Conservation (phyloP, 2,329 filamentous ascomycete species). For the Penicillium sp. region DNA sequence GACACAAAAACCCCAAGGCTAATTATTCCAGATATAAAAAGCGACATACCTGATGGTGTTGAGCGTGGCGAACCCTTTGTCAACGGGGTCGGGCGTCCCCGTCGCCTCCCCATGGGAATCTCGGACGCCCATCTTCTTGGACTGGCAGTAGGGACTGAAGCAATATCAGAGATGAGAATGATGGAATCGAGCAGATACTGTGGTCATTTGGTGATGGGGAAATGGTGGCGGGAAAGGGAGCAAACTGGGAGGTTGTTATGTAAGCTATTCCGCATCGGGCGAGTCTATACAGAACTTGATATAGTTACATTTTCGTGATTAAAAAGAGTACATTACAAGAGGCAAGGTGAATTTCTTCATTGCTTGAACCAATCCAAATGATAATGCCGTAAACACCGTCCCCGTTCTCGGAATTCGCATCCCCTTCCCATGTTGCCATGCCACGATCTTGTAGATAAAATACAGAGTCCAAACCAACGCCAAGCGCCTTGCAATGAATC, state of each 20-base stretch:
- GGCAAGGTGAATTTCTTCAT: neutral
- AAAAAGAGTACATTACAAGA: neutral
- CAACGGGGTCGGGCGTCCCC: constrained; percentile 51
- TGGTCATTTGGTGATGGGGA: neutral
- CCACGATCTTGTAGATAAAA: constrained; percentile 2
- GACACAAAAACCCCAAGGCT: neutral
- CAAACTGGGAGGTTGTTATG: constrained; percentile 4
- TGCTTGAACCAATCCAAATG: neutral
- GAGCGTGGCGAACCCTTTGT: constrained; percentile 75
- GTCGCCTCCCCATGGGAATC: constrained; percentile 47
- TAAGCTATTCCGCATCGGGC: constrained; percentile 4
- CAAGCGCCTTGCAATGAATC: constrained; percentile 8
- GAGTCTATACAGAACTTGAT: neutral
- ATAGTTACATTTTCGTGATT: neutral
- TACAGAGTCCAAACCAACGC: constrained; percentile 5
- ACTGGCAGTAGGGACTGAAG: neutral
- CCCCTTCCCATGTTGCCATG: constrained; percentile 3
- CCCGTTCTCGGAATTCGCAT: neutral
- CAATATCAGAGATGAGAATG: constrained; percentile 5
- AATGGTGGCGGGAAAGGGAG: constrained; percentile 6
- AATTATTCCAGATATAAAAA: constrained; percentile 4
- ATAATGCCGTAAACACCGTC: neutral
- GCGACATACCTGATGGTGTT: constrained; percentile 65
- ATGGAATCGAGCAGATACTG: constrained; percentile 1
- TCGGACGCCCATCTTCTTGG: constrained; percentile 45